Conservation (phyloP, 2,329 filamentous ascomycete species). For the Neonectria faginata region DNA sequence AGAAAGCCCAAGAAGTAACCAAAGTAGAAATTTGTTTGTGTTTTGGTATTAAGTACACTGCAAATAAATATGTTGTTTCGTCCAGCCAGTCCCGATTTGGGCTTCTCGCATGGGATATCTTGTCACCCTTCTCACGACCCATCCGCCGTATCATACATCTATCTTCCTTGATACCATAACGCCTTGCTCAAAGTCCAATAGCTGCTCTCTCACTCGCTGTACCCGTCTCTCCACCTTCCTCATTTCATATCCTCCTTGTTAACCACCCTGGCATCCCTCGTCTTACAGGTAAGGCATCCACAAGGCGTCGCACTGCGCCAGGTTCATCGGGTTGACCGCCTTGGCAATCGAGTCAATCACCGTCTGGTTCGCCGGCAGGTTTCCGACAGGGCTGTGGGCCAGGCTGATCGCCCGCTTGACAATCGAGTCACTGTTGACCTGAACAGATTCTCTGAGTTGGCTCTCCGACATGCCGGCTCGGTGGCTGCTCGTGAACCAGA, state of each 20-base stretch:
- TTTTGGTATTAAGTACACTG: constrained; percentile 22
- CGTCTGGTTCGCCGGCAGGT: constrained; percentile 94
- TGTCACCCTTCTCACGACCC: constrained; percentile 12
- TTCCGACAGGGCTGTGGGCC: constrained; percentile 80
- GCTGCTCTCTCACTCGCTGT: constrained; percentile 8
- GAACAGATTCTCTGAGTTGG: constrained; percentile 82
- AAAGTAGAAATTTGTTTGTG: constrained; percentile 1
- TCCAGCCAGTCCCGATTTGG: constrained; percentile 4
- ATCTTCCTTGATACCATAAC: constrained; percentile 38
- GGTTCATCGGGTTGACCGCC: constrained; percentile 90
- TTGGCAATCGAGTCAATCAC: constrained; percentile 94
- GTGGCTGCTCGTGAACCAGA: constrained; percentile 90
- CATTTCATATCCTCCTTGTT: constrained; percentile 14
- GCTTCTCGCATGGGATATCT: constrained; percentile 20
- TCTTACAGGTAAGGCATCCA: constrained; percentile 95
- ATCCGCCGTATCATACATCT: constrained; percentile 29
- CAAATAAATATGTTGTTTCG: constrained; percentile 15
- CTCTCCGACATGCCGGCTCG: constrained; percentile 67
- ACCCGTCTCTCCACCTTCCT: constrained; percentile 16
- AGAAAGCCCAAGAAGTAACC: too few relatives aligned
- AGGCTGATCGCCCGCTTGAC: constrained; percentile 90
- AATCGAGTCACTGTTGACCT: constrained; percentile 88
- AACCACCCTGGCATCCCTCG: constrained; percentile 11
- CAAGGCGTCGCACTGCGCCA: constrained; percentile 88
- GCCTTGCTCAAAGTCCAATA: constrained; percentile 47